Conservation (phyloP, 768 basidiomycete species). For the Hortiboletus flavorubellus region DNA sequence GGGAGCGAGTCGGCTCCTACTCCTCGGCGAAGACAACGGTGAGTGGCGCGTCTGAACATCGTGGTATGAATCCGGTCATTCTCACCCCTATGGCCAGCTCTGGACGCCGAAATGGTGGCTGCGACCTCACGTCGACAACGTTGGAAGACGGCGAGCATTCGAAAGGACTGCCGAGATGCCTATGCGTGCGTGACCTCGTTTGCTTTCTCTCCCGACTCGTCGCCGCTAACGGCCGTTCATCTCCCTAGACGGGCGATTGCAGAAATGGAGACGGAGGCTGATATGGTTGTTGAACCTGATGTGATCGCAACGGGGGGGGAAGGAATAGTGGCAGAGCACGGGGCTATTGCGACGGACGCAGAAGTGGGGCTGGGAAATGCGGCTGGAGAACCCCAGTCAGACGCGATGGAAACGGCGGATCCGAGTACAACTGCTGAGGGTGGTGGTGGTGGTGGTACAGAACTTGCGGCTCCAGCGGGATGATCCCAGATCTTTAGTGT, state of each 20-base stretch:
- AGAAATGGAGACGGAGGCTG: constrained; percentile 44
- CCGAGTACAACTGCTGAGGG: not conserved
- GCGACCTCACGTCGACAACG: constrained; percentile 49
- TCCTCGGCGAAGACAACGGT: constrained; percentile 73
- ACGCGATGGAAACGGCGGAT: not conserved
- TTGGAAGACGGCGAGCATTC: constrained; percentile 53
- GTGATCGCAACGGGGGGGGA: constrained; percentile 8
- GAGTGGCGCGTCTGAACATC: constrained; percentile 21
- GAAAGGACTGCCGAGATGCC: constrained; percentile 57
- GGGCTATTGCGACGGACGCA: not conserved
- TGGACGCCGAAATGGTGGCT: constrained; percentile 64
- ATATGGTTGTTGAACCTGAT: constrained; percentile 8
- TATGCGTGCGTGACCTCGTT: constrained; percentile 47
- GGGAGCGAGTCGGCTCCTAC: constrained; percentile 47
- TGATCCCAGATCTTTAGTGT: constrained; percentile 3
- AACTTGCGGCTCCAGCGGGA: constrained; percentile 4
- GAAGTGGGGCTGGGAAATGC: not conserved
- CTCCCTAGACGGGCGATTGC: constrained; percentile 39
- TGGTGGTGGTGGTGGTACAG: not conserved
- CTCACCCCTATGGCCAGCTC: constrained; percentile 36
- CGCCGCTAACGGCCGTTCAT: not conserved
- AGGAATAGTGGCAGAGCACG: not conserved
- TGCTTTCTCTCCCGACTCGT: not conserved
- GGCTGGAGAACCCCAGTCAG: not conserved
- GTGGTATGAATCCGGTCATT: not conserved